Conservation (phyloP, 2,329 filamentous ascomycete species). For the Phialocephala subalpina region DNA sequence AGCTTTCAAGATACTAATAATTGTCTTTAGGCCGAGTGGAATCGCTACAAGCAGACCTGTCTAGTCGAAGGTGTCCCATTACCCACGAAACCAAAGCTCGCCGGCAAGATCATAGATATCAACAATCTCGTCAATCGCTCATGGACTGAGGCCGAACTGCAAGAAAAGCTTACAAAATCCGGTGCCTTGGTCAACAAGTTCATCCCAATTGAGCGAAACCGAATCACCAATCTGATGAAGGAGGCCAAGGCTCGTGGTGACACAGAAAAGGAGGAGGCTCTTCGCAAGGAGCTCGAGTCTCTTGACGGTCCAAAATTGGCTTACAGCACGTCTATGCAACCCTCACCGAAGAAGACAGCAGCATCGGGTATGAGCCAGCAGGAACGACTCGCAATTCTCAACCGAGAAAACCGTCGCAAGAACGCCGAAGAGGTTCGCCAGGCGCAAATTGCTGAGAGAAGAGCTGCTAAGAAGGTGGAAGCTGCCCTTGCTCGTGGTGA, state of each 20-base stretch:
- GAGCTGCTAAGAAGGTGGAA: conserved; percentile 66
- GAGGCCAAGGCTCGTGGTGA: conserved; percentile 72
- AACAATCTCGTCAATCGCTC: conserved; percentile 79
- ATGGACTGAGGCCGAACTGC: conserved; percentile 86
- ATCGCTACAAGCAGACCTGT: conserved; percentile 80
- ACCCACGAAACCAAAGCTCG: conserved; percentile 75
- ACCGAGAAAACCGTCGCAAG: conserved; percentile 81
- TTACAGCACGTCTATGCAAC: conserved; percentile 71
- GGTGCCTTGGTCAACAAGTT: conserved; percentile 72
- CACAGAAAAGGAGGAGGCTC: conserved; percentile 59
- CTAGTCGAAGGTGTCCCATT: conserved; percentile 74
- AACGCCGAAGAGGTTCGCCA: conserved; percentile 92
- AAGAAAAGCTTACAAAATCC: conserved; percentile 77
- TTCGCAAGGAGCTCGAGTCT: conserved; percentile 68
- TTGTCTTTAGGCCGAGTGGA: conserved; percentile 71
- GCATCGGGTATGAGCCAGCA: conserved; percentile 69
- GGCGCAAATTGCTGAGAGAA: conserved; percentile 84
- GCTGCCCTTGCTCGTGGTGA: conserved; percentile 70
- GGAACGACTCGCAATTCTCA: conserved; percentile 83
- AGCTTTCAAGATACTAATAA: conserved; percentile 20
- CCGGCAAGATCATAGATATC: conserved; percentile 81
- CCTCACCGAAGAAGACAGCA: conserved; percentile 57
- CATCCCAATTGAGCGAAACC: conserved; percentile 72
- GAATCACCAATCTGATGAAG: conserved; percentile 70
- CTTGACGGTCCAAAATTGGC: conserved; percentile 75